A percentile compares a stretch with the other conserved stretches of the same genome.
Evolutionary conservation across 805 yeast species (phyloP).

Genomic region (Yueomyces sinensis): DNA sequence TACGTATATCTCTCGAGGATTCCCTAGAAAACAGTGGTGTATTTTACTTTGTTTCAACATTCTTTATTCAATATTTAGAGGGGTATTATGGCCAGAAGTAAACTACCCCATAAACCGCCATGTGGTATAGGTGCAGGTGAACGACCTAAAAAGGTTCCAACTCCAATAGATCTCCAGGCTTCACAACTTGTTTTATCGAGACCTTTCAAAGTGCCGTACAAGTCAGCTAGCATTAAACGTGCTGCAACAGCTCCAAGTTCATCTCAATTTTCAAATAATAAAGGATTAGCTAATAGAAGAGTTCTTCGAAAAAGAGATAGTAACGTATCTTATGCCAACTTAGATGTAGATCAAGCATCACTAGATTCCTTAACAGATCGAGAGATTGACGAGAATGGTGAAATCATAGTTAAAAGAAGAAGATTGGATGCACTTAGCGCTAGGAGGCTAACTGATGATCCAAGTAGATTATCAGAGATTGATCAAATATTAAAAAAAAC

Average conservation of each 20-base stretch:
- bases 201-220: conserved; percentile 61
- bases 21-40: too few species aligned
- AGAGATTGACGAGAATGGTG: conserved; percentile 21
- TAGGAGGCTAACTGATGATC: conserved; percentile 32
- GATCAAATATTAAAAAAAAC: conserved; percentile 32
- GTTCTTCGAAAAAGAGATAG: conserved; percentile 18
- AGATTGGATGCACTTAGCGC: conserved; percentile 51
- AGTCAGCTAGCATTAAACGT: conserved; percentile 1
- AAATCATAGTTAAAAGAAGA: conserved; percentile 18
- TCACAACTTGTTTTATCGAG: conserved; percentile 39
- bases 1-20: too few species aligned
- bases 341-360: conserved; percentile 20
- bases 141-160: conserved; percentile 42
- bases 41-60: too few species aligned
- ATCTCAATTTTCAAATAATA: conserved; percentile 1
- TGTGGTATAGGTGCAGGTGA: conserved; percentile 56
- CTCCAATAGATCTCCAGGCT: conserved; percentile 41
- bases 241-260: background rate
- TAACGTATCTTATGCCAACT: conserved; percentile 29
- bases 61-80: too few species aligned
- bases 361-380: conserved; percentile 4
- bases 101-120: conserved; percentile 30
- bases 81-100: conserved; percentile 26
- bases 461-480: conserved; percentile 20
- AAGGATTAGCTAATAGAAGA: too few species aligned